phyloP scores from a whole-genome alignment of 176 grass and related monocot genomes.

The Canna indica region DNA sequence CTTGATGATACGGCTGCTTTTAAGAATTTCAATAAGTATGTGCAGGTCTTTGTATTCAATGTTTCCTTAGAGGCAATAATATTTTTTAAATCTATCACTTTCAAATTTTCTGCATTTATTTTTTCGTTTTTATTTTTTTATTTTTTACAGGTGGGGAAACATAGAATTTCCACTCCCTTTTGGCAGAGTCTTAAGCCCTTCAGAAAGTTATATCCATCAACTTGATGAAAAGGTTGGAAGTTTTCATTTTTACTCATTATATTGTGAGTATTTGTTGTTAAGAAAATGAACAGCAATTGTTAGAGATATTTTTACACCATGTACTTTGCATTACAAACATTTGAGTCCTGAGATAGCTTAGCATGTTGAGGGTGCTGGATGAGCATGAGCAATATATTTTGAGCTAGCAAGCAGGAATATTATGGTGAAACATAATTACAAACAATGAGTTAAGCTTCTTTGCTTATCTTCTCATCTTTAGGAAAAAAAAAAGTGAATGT shows the following conservation, averaged over 20 bases:
- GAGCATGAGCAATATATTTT: not conserved
- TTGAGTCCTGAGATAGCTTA: not conserved
- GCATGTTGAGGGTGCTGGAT: not conserved
- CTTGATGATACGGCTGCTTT: slow-evolving; percentile 95
- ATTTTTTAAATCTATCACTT: not conserved
- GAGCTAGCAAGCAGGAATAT: not conserved
- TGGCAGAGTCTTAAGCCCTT: slow-evolving; percentile 79
- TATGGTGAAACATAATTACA: not conserved
- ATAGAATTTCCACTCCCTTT: slow-evolving; percentile 92
- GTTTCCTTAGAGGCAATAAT: not conserved
- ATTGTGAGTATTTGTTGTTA: not conserved
- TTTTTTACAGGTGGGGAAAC: slow-evolving; percentile 57
- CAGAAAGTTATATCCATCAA: slow-evolving; percentile 81
- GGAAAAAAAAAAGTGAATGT: not conserved
- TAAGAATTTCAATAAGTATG: slow-evolving; percentile 97
- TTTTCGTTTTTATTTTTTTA: not conserved
- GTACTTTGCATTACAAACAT: not conserved
- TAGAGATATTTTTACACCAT: not conserved
- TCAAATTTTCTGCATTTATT: not conserved
- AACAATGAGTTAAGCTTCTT: not conserved
- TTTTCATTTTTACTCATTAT: not conserved
- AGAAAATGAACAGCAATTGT: not conserved
- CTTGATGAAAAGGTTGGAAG: slow-evolving; percentile 88
- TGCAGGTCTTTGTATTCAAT: not conserved
- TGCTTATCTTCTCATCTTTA: not conserved